phyloP scores from a whole-genome alignment of 2,329 filamentous ascomycete species.

The Claviceps maximensis region DNA sequence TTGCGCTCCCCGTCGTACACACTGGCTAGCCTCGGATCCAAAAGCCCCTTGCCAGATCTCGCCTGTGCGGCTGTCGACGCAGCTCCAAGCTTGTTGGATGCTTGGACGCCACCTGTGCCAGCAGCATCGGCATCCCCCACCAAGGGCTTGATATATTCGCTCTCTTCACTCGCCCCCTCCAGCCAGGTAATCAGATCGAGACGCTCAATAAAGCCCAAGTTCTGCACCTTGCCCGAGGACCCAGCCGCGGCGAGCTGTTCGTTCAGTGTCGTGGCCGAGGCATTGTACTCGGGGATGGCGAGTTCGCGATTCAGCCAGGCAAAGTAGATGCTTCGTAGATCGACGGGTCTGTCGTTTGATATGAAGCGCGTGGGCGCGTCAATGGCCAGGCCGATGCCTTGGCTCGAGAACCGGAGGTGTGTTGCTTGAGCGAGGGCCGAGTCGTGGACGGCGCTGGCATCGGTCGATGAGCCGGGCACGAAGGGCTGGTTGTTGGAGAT shows the following conservation, averaged over 20 bases:
- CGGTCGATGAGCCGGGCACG: conserved; percentile 58
- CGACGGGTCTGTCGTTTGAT: conserved; percentile 60
- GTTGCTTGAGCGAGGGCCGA: conserved; percentile 62
- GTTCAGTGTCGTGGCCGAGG: conserved; percentile 67
- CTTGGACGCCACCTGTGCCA: conserved; percentile 20
- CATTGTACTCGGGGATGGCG: conserved; percentile 82
- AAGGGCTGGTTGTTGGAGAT: conserved; percentile 60
- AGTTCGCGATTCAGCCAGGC: conserved; percentile 90
- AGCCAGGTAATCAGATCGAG: conserved; percentile 89
- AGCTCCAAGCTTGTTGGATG: conserved; percentile 20
- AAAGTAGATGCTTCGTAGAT: conserved; percentile 90
- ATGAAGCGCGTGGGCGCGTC: conserved; percentile 73
- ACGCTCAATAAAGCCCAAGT: conserved; percentile 81
- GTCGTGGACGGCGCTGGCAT: conserved; percentile 43
- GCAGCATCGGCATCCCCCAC: conserved; percentile 46
- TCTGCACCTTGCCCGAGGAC: conserved; percentile 59
- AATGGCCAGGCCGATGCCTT: conserved; percentile 52
- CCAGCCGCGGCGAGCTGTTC: conserved; percentile 54
- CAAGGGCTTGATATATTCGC: conserved; percentile 81
- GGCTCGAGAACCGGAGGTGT: conserved; percentile 59
- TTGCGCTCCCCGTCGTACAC: conserved; percentile 87
- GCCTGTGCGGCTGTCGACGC: conserved; percentile 31
- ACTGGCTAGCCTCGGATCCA: conserved; percentile 71
- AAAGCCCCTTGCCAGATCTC: conserved; percentile 47
- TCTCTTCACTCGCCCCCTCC: conserved; percentile 77